These are phyloP conservation scores for Piloderma croceum DNA, from an alignment of 768 basidiomycete species.

Conservation along the genomic window DNA sequence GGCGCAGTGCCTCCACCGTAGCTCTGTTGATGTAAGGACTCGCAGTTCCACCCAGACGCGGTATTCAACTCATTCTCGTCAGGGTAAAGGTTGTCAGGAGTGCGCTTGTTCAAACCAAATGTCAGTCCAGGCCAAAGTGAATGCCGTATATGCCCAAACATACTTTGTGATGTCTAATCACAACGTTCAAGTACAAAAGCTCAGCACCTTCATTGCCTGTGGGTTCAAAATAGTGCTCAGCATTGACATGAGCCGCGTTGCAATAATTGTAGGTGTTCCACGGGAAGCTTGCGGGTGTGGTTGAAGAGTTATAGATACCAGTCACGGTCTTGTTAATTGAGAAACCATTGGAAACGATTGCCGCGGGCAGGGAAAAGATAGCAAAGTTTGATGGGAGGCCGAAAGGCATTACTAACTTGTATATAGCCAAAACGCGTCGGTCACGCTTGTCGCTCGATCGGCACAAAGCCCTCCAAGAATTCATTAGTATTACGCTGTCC, in stretches of 20 bases:
- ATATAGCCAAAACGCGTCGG: too few relatives aligned
- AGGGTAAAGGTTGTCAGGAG: slow-evolving; percentile 46
- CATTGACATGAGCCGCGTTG: slow-evolving; percentile 44
- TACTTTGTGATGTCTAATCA: slow-evolving; percentile 47
- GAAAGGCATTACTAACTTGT: too few relatives aligned
- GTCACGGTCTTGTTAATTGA: slow-evolving; percentile 5
- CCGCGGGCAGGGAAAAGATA: not conserved
- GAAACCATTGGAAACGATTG: too few relatives aligned
- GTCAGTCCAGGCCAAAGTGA: not conserved
- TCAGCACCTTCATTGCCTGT: slow-evolving; percentile 21
- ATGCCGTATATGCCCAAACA: slow-evolving; percentile 1
- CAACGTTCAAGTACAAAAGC: slow-evolving; percentile 36
- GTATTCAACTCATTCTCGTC: slow-evolving; percentile 37
- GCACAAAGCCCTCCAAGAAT: too few relatives aligned
- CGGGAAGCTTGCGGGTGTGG: slow-evolving; percentile 33
- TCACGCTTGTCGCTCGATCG: too few relatives aligned
- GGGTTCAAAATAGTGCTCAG: slow-evolving; percentile 32
- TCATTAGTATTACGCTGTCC: too few relatives aligned
- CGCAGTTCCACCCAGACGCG: slow-evolving; percentile 35
- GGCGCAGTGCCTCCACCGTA: slow-evolving; percentile 32
- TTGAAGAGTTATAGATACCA: slow-evolving; percentile 42
- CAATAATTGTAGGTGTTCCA: slow-evolving; percentile 54
- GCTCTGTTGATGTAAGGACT: slow-evolving; percentile 31
- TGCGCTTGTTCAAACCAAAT: slow-evolving; percentile 27
- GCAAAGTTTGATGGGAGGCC: not conserved